These are phyloP conservation scores for Nyctanthes arbortristis DNA, from an alignment of 257 asterid genomes.

Conservation along the genomic window DNA sequence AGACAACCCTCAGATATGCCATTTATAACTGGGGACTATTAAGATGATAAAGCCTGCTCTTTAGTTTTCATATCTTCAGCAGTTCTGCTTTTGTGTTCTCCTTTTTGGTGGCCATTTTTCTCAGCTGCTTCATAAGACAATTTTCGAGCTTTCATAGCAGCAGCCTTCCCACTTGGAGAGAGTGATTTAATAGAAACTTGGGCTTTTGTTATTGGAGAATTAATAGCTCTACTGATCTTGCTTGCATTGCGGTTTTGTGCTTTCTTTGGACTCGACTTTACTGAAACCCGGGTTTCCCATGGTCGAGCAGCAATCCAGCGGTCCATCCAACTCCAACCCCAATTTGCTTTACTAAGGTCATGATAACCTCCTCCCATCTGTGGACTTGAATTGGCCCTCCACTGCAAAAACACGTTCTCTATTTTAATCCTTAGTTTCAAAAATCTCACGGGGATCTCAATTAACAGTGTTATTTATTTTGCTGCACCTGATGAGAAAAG, in stretches of 20 bases:
- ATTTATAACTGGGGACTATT: conserved; percentile 18
- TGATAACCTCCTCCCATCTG: conserved; percentile 50
- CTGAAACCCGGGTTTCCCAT: conserved; percentile 80
- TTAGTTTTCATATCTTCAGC: conserved; percentile 33
- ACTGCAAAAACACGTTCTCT: conserved; percentile 44
- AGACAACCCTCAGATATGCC: not conserved
- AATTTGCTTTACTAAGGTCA: conserved; percentile 59
- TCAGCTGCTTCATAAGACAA: conserved; percentile 46
- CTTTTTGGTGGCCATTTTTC: conserved; percentile 36
- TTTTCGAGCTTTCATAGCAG: conserved; percentile 45
- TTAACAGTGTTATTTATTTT: not conserved
- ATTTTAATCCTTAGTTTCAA: not conserved
- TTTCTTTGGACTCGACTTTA: conserved; percentile 54
- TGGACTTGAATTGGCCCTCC: conserved; percentile 76
- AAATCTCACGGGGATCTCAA: no score
- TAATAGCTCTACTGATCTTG: conserved; percentile 35
- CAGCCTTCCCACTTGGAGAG: conserved; percentile 57
- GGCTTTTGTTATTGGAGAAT: conserved; percentile 46
- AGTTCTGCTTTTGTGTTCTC: conserved; percentile 30
- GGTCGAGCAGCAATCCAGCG: conserved; percentile 98
- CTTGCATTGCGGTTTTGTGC: conserved; percentile 31
- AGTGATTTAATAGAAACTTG: conserved; percentile 39
- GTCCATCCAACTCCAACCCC: conserved; percentile 99
- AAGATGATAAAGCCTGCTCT: conserved; percentile 30
- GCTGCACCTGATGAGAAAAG: conserved; percentile 79